Evolutionary conservation across 2,329 filamentous ascomycete species (phyloP).

Genomic region (Rugonectria rugulosa): DNA sequence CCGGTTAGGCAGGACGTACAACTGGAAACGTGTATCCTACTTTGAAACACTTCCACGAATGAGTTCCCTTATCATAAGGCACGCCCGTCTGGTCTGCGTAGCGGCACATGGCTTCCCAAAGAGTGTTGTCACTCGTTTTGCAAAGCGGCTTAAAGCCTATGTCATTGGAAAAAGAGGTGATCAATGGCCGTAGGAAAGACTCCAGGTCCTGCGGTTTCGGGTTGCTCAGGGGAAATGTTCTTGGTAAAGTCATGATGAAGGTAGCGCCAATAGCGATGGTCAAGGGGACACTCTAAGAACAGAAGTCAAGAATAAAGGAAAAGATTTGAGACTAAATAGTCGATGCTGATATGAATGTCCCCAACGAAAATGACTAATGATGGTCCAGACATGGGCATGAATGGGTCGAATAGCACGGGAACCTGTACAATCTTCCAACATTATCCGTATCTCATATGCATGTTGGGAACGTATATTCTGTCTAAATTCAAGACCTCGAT

Average conservation of each 20-base stretch:
- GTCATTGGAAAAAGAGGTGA: constrained; percentile 4
- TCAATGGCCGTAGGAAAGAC: constrained; percentile 4
- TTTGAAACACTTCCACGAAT: constrained; percentile 19
- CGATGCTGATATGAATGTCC: too few species aligned
- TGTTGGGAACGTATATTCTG: too few species aligned
- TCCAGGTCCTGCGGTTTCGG: neutral
- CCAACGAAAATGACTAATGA: too few species aligned
- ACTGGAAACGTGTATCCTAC: constrained; percentile 15
- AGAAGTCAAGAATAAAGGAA: too few species aligned
- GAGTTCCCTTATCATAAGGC: neutral
- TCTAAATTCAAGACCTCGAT: too few species aligned
- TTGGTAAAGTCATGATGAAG: too few species aligned
- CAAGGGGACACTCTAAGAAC: too few species aligned
- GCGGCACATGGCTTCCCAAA: constrained; percentile 9
- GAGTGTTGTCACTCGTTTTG: neutral
- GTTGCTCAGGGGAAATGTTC: neutral
- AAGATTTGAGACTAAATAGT: too few species aligned
- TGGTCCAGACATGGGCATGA: too few species aligned
- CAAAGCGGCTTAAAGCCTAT: neutral
- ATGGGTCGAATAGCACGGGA: too few species aligned
- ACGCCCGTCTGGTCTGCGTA: constrained; percentile 12
- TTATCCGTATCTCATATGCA: too few species aligned
- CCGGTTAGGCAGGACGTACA: neutral
- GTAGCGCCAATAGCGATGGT: neutral
- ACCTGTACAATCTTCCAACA: too few species aligned